Evolutionary conservation across 352 stramenopile species (phyloP), one percentile per base, ranked within the genome.

Genomic region (Pythium oligandrum): DNA sequence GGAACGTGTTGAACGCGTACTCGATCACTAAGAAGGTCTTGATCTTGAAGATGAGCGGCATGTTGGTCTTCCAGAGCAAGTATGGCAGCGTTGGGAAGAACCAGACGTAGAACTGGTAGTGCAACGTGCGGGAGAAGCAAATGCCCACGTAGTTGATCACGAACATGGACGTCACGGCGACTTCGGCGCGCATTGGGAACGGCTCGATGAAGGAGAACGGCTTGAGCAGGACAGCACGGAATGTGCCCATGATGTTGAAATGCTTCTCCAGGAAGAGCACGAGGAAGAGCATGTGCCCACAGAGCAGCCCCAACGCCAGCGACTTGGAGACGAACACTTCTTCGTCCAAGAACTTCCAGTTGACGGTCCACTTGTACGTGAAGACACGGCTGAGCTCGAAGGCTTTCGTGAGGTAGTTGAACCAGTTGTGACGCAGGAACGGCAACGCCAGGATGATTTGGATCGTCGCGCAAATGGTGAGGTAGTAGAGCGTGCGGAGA

Each of bases 331-430:
- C 70, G 47, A 93, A 93, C 3, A 74, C 66, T 6, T 89, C 79
- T 65, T 93, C 83, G 5, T 79, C 58, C 9, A 96, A 51, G 53
- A 92, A 96, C 55, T 97, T 97, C 80, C 92, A 99, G 83, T 99
- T 99, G 34, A 99, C 97, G 10, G 97, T 99, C 97, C 97, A 99
- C 73, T 98, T 93, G 79, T 95, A 98, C 57, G 93, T 97, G 66
- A 99, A 99, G 33, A 99, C 95, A 37, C 97, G 90, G 44, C 68
- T 96, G 37, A 99, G 83, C 57, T 99, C 96, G 68, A 99, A 99
- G 8, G 97, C 93, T 59, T 98, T 98, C 37, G 78, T 75, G 39
- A 99, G 45, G 76, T 99, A 99, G 57, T 75, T 95, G 57, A 91
- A 71, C 63, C 95, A 97, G 77, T 98, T 96, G 38, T 89, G 79